phyloP scores from a whole-genome alignment of 2,329 filamentous ascomycete species.

The Aspergillus transmontanensis region DNA sequence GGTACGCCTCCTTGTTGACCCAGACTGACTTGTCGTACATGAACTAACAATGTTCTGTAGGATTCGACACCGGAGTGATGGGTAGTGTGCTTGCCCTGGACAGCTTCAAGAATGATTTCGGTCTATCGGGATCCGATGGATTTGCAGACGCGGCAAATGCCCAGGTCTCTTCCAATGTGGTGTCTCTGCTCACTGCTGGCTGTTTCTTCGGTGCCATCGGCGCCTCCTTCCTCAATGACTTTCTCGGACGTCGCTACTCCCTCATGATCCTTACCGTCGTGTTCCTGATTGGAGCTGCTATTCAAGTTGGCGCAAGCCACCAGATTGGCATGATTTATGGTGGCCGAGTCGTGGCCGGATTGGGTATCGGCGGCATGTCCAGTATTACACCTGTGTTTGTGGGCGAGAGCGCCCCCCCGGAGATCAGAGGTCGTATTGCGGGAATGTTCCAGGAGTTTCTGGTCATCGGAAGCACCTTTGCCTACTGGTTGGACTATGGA shows the following conservation, averaged over 20 bases:
- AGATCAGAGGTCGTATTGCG: constrained; percentile 37
- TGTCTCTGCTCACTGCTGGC: constrained; percentile 41
- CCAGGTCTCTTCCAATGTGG: constrained; percentile 42
- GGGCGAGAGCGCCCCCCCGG: constrained; percentile 36
- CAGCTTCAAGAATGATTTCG: constrained; percentile 46
- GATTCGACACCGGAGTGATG: constrained; percentile 49
- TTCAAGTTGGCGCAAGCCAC: constrained; percentile 36
- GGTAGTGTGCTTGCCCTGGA: constrained; percentile 42
- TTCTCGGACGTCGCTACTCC: constrained; percentile 37
- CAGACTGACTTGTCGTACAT: background rate
- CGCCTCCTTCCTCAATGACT: constrained; percentile 39
- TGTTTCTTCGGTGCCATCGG: constrained; percentile 44
- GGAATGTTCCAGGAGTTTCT: constrained; percentile 43
- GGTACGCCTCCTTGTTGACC: constrained; percentile 27
- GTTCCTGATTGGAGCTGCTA: constrained; percentile 38
- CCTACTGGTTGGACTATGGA: constrained; percentile 58
- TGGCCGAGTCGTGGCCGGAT: constrained; percentile 40
- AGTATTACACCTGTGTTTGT: constrained; percentile 43
- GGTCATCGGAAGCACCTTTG: constrained; percentile 49
- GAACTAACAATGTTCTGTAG: constrained; percentile 20
- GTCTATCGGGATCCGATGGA: constrained; percentile 33
- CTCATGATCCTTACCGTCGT: constrained; percentile 37
- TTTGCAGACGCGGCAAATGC: constrained; percentile 38
- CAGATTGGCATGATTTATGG: constrained; percentile 38
- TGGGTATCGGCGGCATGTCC: constrained; percentile 43